These are phyloP conservation scores for Pogostemon cablin DNA, from an alignment of 257 asterid species.

Conservation along the genomic window DNA sequence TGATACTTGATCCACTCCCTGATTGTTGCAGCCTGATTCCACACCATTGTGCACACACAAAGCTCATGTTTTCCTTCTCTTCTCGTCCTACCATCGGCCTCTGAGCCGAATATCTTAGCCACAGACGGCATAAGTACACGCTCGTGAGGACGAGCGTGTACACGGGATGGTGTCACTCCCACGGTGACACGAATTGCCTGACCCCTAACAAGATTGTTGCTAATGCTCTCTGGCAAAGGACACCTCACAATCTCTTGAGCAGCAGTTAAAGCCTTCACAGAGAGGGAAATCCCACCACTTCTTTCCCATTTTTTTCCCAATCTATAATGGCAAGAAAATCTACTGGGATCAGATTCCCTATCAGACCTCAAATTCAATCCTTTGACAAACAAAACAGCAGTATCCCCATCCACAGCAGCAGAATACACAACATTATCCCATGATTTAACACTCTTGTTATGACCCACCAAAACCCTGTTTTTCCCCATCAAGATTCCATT, in stretches of 20 bases:
- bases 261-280: slow-evolving; percentile 66
- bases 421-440: slow-evolving; percentile 80
- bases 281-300: slow-evolving; percentile 38
- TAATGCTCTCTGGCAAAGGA: slow-evolving; percentile 59
- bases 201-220: slow-evolving; percentile 49
- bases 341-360: slow-evolving; percentile 63
- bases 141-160: slow-evolving; percentile 34
- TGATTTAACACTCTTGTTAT: slow-evolving; percentile 51
- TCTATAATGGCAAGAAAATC: slow-evolving; percentile 73
- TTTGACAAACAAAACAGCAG: slow-evolving; percentile 79
- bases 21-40: slow-evolving; percentile 85
- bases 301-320: slow-evolving; percentile 44
- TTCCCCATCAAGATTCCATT: slow-evolving; percentile 37
- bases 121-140: slow-evolving; percentile 68
- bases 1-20: slow-evolving; percentile 87
- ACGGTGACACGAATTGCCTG: slow-evolving; percentile 62
- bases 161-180: slow-evolving; percentile 44
- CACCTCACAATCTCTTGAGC: slow-evolving; percentile 95
- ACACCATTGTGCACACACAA: slow-evolving; percentile 92
- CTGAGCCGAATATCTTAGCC: slow-evolving; percentile 54
- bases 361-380: slow-evolving; percentile 81
- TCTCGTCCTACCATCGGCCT: slow-evolving; percentile 26
- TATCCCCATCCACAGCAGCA: slow-evolving; percentile 67
- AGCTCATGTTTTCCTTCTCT: slow-evolving; percentile 46
- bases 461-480: slow-evolving; percentile 36